phyloP scores from a whole-genome alignment of 129 eudicot genomes.

The Mikania micrantha region DNA sequence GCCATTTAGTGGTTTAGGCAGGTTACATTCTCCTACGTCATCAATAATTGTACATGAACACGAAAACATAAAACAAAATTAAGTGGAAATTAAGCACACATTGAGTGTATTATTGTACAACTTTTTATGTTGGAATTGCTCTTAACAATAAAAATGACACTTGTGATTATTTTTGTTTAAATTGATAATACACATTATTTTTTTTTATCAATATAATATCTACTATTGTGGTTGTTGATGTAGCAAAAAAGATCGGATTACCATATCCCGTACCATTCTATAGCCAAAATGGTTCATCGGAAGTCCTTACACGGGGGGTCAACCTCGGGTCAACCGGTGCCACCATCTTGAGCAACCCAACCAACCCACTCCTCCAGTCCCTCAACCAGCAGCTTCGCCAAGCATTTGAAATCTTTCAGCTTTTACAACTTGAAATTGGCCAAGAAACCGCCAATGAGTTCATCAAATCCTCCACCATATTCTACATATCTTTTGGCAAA shows the following conservation, averaged over 20 bases:
- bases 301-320: slow-evolving; percentile 35
- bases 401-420: slow-evolving; percentile 51
- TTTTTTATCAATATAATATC: too few relatives aligned
- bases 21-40: too few relatives aligned
- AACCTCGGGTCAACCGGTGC: slow-evolving; percentile 67
- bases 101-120: too few relatives aligned
- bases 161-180: too few relatives aligned
- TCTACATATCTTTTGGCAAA: slow-evolving; percentile 77
- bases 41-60: too few relatives aligned
- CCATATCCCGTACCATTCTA: slow-evolving; percentile 45
- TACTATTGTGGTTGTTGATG: slow-evolving; percentile 13
- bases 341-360: slow-evolving; percentile 45
- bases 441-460: slow-evolving; percentile 34
- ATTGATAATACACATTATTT: too few relatives aligned
- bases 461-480: slow-evolving; percentile 48
- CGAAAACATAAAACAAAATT: too few relatives aligned
- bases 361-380: slow-evolving; percentile 44
- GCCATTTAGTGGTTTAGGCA: too few relatives aligned
- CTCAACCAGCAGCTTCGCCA: slow-evolving; percentile 77
- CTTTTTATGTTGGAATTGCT: too few relatives aligned
- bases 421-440: slow-evolving; percentile 57
- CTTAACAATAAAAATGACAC: too few relatives aligned
- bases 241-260: slow-evolving; percentile 56
- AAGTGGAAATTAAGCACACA: too few relatives aligned
- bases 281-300: slow-evolving; percentile 51